Evolutionary conservation across 192 early-diverging fungal genomes (phyloP).

Genomic region (Linnemannia elongata): DNA sequence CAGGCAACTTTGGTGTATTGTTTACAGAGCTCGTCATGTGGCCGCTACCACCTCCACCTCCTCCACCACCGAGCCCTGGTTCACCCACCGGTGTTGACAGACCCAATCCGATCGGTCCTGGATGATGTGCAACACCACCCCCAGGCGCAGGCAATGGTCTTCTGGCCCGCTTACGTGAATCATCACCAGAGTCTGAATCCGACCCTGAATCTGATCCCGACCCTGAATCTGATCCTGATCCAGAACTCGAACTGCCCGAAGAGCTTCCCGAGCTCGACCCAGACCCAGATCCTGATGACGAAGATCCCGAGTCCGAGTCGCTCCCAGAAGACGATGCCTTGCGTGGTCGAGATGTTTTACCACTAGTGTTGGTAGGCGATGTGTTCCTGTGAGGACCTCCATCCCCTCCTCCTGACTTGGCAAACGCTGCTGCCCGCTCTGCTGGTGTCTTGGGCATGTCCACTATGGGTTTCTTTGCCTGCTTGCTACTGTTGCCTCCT

Average conservation of each 20-base stretch:
- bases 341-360: not conserved
- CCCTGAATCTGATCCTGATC: constrained; percentile 41
- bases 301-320: constrained; percentile 47
- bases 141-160: not conserved
- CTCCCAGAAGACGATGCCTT: constrained; percentile 48
- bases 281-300: constrained; percentile 36
- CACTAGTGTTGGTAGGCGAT: not conserved
- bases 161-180: constrained; percentile 2
- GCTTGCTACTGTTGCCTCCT: not conserved
- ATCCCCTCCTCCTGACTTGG: constrained; percentile 4
- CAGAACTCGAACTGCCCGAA: constrained; percentile 37
- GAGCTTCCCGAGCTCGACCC: constrained; percentile 46
- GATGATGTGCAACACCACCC: not conserved
- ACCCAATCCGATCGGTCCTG: constrained; percentile 34
- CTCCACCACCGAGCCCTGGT: not conserved
- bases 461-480: not conserved
- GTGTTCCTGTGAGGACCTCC: constrained; percentile 7
- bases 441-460: constrained; percentile 1
- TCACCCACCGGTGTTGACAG: constrained; percentile 40
- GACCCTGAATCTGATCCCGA: constrained; percentile 42
- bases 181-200: constrained; percentile 25
- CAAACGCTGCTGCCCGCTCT: not conserved
- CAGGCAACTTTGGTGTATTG: constrained; percentile 25
- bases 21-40: not conserved
- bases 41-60: not conserved